Evolutionary conservation across 768 basidiomycete species (phyloP), one percentile per base, ranked within the genome.

Genomic region (Leccinellum rugosiceps): DNA sequence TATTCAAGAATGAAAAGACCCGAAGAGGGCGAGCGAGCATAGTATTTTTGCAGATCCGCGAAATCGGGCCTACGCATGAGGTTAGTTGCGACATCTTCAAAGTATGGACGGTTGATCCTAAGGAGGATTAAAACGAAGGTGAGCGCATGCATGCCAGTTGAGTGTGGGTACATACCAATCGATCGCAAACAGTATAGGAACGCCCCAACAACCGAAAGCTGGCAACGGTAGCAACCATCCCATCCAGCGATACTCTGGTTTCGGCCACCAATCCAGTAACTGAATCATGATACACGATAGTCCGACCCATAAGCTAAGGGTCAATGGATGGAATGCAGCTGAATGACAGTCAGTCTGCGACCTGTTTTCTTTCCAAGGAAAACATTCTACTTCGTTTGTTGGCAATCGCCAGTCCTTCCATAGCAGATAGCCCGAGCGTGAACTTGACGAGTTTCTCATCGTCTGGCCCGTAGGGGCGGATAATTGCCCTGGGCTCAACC

Each of bases 1-100:
- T 76, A 83, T 64, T 90, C 84, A 31, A 91, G 76, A 35, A 92
- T 76, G 77, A 84, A 91, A 66, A 90, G 76, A 2, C 86, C 87
- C 2, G 88, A 89, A 1, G 82, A 79, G 1, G 84, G 77, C 3
- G 82, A 80, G 26, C 79, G 77, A 35, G 78, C 71, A 68, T 92
- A 92, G 68, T 88, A 81, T 11, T 64, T 65, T 31, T 68, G 55
- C 43, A 87, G 73, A 62, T 87, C 70, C 19, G 67, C 63, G 47
- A 90, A 75, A 70, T 92, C 90, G 6, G 74, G 72, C 11, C 77
- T 73, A 50, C 75, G 81, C 58, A 92, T 79, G 17, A 79, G 74
- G 31, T 78, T 73, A 32, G 83, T 75, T 2, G 79, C 75, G 17
- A 69, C 72, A 10, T 79, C 72, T 64, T 92, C 90, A 60, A 90